Conservation (phyloP, 257 asterid genomes). For the Solanum chmielewskii region DNA sequence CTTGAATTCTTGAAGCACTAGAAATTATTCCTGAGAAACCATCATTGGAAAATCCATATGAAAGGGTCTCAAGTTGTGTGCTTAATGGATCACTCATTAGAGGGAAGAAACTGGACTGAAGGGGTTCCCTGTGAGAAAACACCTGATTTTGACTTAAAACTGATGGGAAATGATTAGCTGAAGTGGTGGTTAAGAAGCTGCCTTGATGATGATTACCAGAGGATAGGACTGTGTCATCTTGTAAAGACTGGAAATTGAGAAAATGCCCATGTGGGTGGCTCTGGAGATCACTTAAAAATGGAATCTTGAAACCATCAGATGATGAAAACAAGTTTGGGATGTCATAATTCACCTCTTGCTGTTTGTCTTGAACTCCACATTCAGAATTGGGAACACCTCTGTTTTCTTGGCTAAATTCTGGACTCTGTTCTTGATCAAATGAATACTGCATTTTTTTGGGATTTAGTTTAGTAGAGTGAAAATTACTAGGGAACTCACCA, state of each 20-base stretch:
- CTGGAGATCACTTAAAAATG: neutral
- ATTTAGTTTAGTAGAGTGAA: neutral
- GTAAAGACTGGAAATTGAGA: neutral
- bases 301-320: neutral
- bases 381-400: neutral
- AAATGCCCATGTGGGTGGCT: neutral
- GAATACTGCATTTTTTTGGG: neutral
- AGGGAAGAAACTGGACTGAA: constrained; percentile 99
- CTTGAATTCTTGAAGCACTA: neutral
- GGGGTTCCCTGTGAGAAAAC: constrained; percentile 99
- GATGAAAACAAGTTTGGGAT: neutral
- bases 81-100: constrained; percentile 45
- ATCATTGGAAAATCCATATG: neutral
- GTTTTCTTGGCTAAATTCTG: neutral
- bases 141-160: constrained; percentile 45
- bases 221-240: neutral
- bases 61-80: neutral
- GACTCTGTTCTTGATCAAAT: neutral
- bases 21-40: neutral
- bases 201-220: neutral
- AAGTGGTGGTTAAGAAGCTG: neutral
- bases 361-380: neutral
- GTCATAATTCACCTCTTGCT: neutral
- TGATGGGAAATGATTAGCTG: neutral
- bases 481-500: constrained; percentile 12